Conservation (phyloP, 768 basidiomycete genomes). For the Serendipita sp. region DNA sequence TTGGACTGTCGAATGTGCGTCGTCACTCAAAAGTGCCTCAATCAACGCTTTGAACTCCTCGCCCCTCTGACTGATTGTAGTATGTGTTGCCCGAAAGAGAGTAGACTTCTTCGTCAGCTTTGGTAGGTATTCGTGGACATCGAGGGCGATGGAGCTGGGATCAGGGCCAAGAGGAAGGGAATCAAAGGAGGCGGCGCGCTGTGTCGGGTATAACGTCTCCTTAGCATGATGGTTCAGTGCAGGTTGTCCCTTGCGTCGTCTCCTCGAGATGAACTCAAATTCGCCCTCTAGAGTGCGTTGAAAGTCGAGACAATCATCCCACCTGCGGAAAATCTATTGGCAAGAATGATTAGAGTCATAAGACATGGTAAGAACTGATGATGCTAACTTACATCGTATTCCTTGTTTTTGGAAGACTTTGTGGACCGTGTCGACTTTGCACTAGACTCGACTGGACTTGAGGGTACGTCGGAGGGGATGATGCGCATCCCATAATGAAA, state of each 20-base stretch:
- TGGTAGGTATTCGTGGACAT: slow-evolving; percentile 52
- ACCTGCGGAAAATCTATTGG: slow-evolving; percentile 47
- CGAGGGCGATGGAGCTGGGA: slow-evolving; percentile 51
- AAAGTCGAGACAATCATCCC: slow-evolving; percentile 72
- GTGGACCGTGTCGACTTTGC: slow-evolving; percentile 10
- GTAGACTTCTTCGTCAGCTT: slow-evolving; percentile 54
- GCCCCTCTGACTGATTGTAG: slow-evolving; percentile 46
- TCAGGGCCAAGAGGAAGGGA: slow-evolving; percentile 65
- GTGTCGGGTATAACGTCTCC: slow-evolving; percentile 35
- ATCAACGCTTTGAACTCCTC: slow-evolving; percentile 45
- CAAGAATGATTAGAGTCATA: neutral
- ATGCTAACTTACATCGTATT: slow-evolving; percentile 29
- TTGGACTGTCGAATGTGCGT: slow-evolving; percentile 46
- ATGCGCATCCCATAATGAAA: slow-evolving; percentile 51
- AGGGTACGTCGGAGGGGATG: slow-evolving; percentile 21
- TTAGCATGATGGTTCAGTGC: slow-evolving; percentile 66
- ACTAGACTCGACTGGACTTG: neutral
- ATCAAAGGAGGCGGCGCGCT: slow-evolving; percentile 63
- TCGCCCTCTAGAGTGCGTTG: slow-evolving; percentile 54
- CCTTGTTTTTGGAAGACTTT: slow-evolving; percentile 20
- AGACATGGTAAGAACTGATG: neutral
- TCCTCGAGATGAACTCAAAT: slow-evolving; percentile 44
- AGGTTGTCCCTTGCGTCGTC: slow-evolving; percentile 49
- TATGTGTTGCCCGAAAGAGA: slow-evolving; percentile 53
- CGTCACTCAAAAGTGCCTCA: slow-evolving; percentile 32